Base-by-base conservation (phyloP, 2,329 filamentous ascomycete species). In the Fonsecaea multimorphosa region DNA sequence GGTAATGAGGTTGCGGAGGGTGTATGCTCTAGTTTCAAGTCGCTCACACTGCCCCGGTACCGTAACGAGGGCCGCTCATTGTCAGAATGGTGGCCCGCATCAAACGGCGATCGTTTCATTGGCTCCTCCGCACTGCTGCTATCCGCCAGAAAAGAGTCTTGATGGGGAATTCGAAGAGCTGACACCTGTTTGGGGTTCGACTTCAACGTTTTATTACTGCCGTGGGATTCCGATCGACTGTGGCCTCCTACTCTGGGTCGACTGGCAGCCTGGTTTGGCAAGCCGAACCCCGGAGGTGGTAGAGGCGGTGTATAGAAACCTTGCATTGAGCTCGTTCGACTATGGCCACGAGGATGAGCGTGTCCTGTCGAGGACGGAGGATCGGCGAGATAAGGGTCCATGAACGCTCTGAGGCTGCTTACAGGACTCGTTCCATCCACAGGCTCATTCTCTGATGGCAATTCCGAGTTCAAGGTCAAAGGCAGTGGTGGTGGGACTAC, bases 361-460 rank as follows among this genome's bases (percentile, higher is more conserved):
- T 60, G 58, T 12, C 58, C 32, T 19, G 31, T 53, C 51, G 29
- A 7, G 19, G 61, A 51, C 12, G 73, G 62, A 36, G 72, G 68
- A n/a, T 78, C 76, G 5, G 71, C 74, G 16, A 97, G 80, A 76
- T 92, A 97, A 6, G 91, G 92, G 78, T 90, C 91, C 92, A 97
- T 96, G 59, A 91, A 91, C 78, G 91, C 87, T 66, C 91, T 87
- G 71, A 97, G 81, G 78, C 92, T 97, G 76, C 91, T 95, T 40
- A 90, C 86, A 16, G 91, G 88, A 73, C 87, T 92, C 40, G 81
- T 81, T 68, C 80, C 72, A 71, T 51, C 27, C 65, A 73, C 34
- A 27, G 63, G 62, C 52, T 67, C 65, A 52, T 65, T 27, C 5
- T 69, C 67, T 14, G 59, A 29, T 27, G 65, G 64, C 14, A 69